phyloP scores from a whole-genome alignment of 345 rosid genomes.

The Toxicodendron radicans region DNA sequence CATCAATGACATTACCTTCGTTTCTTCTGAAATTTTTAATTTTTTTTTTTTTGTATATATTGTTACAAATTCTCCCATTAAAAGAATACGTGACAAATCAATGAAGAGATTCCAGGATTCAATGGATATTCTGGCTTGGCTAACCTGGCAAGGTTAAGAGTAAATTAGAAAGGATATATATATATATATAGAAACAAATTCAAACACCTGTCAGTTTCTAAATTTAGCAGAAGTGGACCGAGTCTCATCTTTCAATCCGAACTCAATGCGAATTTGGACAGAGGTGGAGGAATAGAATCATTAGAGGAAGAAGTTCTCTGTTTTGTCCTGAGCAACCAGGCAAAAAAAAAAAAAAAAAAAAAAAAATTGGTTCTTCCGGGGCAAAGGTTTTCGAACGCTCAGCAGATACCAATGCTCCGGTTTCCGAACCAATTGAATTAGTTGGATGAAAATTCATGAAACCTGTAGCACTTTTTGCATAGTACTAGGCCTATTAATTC shows the following conservation, averaged over 20 bases:
- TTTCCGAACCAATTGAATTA: neutral
- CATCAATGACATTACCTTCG: too few species aligned
- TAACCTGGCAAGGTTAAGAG: too few species aligned
- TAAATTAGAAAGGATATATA: too few species aligned
- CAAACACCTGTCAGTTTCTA: constrained; percentile 6
- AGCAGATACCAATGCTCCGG: constrained; percentile 6
- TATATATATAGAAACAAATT: neutral
- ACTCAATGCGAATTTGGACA: constrained; percentile 3
- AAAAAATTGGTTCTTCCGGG: constrained; percentile 13
- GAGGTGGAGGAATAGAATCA: constrained; percentile 15
- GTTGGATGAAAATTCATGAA: neutral
- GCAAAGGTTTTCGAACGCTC: constrained; percentile 11
- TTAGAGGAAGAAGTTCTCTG: neutral
- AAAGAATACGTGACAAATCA: too few species aligned
- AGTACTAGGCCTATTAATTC: neutral
- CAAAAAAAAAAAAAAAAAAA: neutral
- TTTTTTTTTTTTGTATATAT: too few species aligned
- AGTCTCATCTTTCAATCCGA: constrained; percentile 20
- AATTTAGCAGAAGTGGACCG: constrained; percentile 26
- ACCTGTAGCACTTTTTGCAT: neutral
- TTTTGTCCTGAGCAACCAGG: constrained; percentile 20
- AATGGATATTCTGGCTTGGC: too few species aligned
- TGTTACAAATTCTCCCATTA: too few species aligned
- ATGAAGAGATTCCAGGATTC: too few species aligned
- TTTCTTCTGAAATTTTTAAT: too few species aligned